A percentile compares a stretch with the other conserved stretches of the same genome.
These are phyloP conservation scores for Suillus spraguei DNA, from an alignment of 768 basidiomycete genomes.

Conservation along the genomic window DNA sequence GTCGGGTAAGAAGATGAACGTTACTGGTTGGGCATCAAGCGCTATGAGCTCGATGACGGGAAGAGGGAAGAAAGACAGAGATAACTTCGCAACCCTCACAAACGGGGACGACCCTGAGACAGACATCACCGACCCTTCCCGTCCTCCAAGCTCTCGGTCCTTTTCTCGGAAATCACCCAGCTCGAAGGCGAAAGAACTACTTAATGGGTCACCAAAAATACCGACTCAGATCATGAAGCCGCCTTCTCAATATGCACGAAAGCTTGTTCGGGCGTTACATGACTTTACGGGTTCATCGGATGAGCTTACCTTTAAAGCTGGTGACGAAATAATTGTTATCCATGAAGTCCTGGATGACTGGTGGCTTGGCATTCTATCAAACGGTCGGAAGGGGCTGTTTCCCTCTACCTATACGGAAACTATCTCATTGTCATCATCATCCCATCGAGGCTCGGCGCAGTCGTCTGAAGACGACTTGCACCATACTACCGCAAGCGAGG, in stretches of 20 bases:
- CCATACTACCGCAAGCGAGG: slow-evolving; percentile 16
- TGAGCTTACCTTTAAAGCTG: slow-evolving; percentile 74
- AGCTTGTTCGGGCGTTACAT: slow-evolving; percentile 67
- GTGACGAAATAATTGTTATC: slow-evolving; percentile 74
- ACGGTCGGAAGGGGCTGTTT: slow-evolving; percentile 78
- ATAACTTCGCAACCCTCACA: slow-evolving; percentile 59
- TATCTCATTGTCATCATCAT: slow-evolving; percentile 17
- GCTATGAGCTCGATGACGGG: slow-evolving; percentile 65
- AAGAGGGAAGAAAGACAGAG: slow-evolving; percentile 58
- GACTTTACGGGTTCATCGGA: slow-evolving; percentile 77
- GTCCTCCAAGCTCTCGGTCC: slow-evolving; percentile 39
- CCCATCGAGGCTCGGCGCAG: slow-evolving; percentile 31
- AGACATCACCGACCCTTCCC: slow-evolving; percentile 30
- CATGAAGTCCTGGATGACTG: slow-evolving; percentile 86
- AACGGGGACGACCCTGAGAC: slow-evolving; percentile 37
- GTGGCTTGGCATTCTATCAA: slow-evolving; percentile 80
- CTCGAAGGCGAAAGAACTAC: slow-evolving; percentile 25
- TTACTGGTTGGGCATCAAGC: slow-evolving; percentile 60
- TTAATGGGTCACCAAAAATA: slow-evolving; percentile 28
- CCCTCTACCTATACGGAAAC: slow-evolving; percentile 74
- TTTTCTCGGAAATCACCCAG: slow-evolving; percentile 31
- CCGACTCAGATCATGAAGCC: slow-evolving; percentile 51
- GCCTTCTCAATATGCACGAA: slow-evolving; percentile 50
- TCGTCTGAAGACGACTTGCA: slow-evolving; percentile 28
- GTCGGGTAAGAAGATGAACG: slow-evolving; percentile 40